Evolutionary conservation across 2,329 filamentous ascomycete genomes (phyloP).

Genomic region (Aspergillus viridinutans): DNA sequence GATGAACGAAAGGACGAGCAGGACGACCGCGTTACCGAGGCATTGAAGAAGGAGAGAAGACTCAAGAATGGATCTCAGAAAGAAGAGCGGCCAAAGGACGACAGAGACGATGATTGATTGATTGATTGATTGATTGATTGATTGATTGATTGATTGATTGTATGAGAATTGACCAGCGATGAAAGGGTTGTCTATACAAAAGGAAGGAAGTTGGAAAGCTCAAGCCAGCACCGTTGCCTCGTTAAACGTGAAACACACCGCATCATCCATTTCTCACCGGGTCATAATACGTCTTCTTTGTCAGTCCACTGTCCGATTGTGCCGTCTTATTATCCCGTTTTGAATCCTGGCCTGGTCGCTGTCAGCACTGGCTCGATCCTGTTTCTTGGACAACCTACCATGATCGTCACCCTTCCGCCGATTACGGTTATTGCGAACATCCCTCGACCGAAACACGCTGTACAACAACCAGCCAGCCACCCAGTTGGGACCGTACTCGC

Average conservation of each 20-base stretch:
- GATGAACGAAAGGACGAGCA: constrained; percentile 71
- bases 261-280: constrained; percentile 35
- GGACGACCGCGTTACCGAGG: constrained; percentile 55
- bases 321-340: constrained; percentile 19
- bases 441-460: constrained; percentile 45
- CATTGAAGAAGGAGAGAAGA: constrained; percentile 47
- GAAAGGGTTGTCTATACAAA: background rate
- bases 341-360: constrained; percentile 11
- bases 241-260: background rate
- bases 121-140: background rate
- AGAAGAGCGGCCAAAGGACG: constrained; percentile 30
- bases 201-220: background rate
- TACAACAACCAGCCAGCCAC: constrained; percentile 46
- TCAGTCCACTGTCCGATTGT: constrained; percentile 17
- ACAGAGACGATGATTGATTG: constrained; percentile 17
- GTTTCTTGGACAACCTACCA: constrained; percentile 1
- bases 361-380: constrained; percentile 1
- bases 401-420: constrained; percentile 34
- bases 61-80: constrained; percentile 34
- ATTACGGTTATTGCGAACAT: constrained; percentile 45
- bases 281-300: constrained; percentile 39
- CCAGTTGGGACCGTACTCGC: constrained; percentile 46
- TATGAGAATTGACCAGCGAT: background rate
- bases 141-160: constrained; percentile 4
- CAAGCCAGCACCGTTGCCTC: background rate